Conservation (phyloP, 768 basidiomycete species). For the Daedaleopsis sinensis region DNA sequence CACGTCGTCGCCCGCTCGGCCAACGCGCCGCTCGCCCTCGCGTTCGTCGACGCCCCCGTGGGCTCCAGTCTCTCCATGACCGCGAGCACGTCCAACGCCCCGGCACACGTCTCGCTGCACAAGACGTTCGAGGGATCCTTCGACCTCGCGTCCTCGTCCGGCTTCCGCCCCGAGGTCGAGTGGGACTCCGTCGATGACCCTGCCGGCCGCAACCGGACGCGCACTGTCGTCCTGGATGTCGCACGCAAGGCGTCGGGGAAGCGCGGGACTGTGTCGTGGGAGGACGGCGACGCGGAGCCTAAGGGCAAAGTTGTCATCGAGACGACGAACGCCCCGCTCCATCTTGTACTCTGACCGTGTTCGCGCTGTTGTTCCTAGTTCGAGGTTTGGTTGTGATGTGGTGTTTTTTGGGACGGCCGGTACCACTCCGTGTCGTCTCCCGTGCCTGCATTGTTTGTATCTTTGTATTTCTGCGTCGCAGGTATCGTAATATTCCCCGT, state of each 20-base stretch:
- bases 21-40: slow-evolving; percentile 34
- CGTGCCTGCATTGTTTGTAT: not conserved
- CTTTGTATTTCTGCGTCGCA: not conserved
- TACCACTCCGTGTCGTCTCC: not conserved
- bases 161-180: slow-evolving; percentile 25
- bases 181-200: slow-evolving; percentile 34
- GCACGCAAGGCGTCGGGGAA: slow-evolving; percentile 1
- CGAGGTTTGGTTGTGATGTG: not conserved
- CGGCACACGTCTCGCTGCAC: slow-evolving; percentile 33
- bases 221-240: slow-evolving; percentile 26
- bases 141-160: slow-evolving; percentile 31
- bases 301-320: not conserved
- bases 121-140: slow-evolving; percentile 47
- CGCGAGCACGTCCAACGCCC: slow-evolving; percentile 34
- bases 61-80: slow-evolving; percentile 37
- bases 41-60: slow-evolving; percentile 36
- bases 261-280: slow-evolving; percentile 21
- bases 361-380: too few species aligned
- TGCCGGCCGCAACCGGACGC: slow-evolving; percentile 36
- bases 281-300: not conserved
- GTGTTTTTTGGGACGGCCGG: not conserved
- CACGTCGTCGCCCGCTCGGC: slow-evolving; percentile 32
- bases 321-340: slow-evolving; percentile 9
- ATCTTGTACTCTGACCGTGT: not conserved
- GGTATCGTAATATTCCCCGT: not conserved